Conservation (phyloP, 2,329 filamentous ascomycete genomes). For the Ceratocystis eucalypticola region DNA sequence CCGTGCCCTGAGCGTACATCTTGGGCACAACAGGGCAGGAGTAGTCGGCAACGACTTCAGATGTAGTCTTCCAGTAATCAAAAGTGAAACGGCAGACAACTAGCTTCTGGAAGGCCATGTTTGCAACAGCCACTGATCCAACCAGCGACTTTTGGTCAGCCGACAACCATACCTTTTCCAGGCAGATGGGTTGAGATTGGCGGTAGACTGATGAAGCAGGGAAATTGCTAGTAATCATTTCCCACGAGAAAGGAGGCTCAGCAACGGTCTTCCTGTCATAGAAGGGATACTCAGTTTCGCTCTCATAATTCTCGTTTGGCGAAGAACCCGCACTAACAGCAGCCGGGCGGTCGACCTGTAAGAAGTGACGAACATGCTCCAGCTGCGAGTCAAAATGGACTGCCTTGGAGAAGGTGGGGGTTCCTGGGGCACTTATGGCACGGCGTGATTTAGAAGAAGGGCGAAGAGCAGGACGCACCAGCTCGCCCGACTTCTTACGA, state of each 20-base stretch:
- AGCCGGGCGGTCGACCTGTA: slow-evolving; percentile 86
- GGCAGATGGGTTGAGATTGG: slow-evolving; percentile 52
- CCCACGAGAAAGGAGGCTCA: slow-evolving; percentile 60
- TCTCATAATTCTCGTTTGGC: slow-evolving; percentile 76
- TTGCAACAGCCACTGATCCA: slow-evolving; percentile 72
- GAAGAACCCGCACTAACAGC: slow-evolving; percentile 92
- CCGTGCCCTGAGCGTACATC: slow-evolving; percentile 40
- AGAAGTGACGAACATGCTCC: slow-evolving; percentile 89
- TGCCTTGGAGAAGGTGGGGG: slow-evolving; percentile 85
- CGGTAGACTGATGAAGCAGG: slow-evolving; percentile 43
- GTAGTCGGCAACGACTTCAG: slow-evolving; percentile 83
- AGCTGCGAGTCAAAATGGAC: slow-evolving; percentile 98
- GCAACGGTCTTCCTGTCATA: slow-evolving; percentile 8
- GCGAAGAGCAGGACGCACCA: slow-evolving; percentile 83
- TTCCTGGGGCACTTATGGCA: slow-evolving; percentile 94
- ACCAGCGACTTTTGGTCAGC: slow-evolving; percentile 74
- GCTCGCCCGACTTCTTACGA: slow-evolving; percentile 93
- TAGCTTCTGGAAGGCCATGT: slow-evolving; percentile 76
- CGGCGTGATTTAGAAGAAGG: slow-evolving; percentile 53
- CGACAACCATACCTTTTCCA: slow-evolving; percentile 80
- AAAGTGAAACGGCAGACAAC: slow-evolving; percentile 91
- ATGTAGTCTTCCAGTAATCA: slow-evolving; percentile 98
- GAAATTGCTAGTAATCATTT: slow-evolving; percentile 75
- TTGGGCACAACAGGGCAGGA: slow-evolving; percentile 57
- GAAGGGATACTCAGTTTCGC: slow-evolving; percentile 83